Evolutionary conservation across 202 grass and related monocot species (phyloP).

Genomic region (Hordeum pubiflorum): DNA sequence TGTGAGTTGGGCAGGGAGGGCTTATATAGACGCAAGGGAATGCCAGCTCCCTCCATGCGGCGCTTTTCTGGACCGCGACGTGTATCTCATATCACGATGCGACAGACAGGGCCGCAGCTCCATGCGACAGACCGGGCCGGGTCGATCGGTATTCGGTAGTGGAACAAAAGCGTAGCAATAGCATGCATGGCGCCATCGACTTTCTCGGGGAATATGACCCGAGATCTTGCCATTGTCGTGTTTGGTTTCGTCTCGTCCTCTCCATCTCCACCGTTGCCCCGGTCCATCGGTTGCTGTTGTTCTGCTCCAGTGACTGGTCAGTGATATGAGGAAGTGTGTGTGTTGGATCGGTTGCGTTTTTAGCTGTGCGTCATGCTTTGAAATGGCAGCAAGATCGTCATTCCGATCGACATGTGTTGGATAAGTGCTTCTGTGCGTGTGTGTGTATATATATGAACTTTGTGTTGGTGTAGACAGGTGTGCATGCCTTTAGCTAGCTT

Average conservation of each 20-base stretch:
- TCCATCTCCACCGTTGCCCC: not conserved
- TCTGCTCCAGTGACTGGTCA: not conserved
- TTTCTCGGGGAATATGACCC: not conserved
- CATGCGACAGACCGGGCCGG: too few species aligned
- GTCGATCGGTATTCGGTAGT: not conserved
- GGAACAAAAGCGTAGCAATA: slow-evolving; percentile 27
- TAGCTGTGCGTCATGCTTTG: not conserved
- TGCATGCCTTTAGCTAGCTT: not conserved
- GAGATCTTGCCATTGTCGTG: not conserved
- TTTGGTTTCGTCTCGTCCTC: not conserved
- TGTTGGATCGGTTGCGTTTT: not conserved
- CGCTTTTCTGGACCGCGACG: slow-evolving; percentile 10
- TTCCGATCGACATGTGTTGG: not conserved
- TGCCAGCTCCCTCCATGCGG: not conserved
- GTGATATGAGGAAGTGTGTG: not conserved
- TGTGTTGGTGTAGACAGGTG: not conserved
- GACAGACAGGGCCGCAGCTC: slow-evolving; percentile 2
- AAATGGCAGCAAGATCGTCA: not conserved
- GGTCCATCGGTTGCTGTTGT: not conserved
- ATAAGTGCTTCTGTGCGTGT: not conserved
- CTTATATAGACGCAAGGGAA: slow-evolving; percentile 46
- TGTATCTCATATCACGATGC: not conserved
- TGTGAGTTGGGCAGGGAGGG: slow-evolving; percentile 2
- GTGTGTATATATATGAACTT: not conserved
- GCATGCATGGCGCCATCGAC: not conserved